Evolutionary conservation across 306 rosid genomes (phyloP).

Genomic region (Pterocarpus santalinus): DNA sequence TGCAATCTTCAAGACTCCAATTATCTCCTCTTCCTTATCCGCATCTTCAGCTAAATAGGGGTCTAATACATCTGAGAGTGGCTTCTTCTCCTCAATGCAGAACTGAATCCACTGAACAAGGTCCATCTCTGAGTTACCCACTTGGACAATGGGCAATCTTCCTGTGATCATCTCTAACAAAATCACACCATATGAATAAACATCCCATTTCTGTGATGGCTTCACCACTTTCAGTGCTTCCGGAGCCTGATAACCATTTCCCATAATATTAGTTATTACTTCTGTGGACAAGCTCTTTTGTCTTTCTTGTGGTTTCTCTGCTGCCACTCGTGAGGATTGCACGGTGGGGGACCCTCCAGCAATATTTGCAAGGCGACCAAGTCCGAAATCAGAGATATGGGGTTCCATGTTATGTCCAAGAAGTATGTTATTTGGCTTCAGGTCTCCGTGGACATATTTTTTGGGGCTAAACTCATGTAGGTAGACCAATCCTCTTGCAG

Average conservation of each 20-base stretch:
- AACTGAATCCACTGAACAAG: slow-evolving; percentile 93
- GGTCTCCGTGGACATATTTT: slow-evolving; percentile 94
- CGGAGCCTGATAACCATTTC: slow-evolving; percentile 83
- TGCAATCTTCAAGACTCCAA: slow-evolving; percentile 86
- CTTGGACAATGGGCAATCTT: slow-evolving; percentile 75
- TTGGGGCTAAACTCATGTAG: slow-evolving; percentile 96
- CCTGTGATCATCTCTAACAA: slow-evolving; percentile 90
- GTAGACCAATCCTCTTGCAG: slow-evolving; percentile 84
- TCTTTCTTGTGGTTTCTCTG: slow-evolving; percentile 72
- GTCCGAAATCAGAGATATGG: slow-evolving; percentile 88
- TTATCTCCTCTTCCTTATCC: slow-evolving; percentile 82
- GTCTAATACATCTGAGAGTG: slow-evolving; percentile 83
- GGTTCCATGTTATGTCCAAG: slow-evolving; percentile 89
- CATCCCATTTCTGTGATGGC: slow-evolving; percentile 99
- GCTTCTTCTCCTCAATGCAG: slow-evolving; percentile 95
- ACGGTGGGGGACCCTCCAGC: slow-evolving; percentile 88
- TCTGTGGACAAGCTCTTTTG: slow-evolving; percentile 70
- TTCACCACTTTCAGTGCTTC: slow-evolving; percentile 89
- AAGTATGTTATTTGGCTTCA: slow-evolving; percentile 84
- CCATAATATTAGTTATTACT: slow-evolving; percentile 53
- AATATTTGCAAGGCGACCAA: slow-evolving; percentile 91
- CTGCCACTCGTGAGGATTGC: slow-evolving; percentile 70
- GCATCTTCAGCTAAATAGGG: slow-evolving; percentile 74
- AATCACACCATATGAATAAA: slow-evolving; percentile 91
- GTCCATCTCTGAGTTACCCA: slow-evolving; percentile 87